phyloP scores from a whole-genome alignment of 73 alveolate species.

The Tetrahymena thermophila region DNA sequence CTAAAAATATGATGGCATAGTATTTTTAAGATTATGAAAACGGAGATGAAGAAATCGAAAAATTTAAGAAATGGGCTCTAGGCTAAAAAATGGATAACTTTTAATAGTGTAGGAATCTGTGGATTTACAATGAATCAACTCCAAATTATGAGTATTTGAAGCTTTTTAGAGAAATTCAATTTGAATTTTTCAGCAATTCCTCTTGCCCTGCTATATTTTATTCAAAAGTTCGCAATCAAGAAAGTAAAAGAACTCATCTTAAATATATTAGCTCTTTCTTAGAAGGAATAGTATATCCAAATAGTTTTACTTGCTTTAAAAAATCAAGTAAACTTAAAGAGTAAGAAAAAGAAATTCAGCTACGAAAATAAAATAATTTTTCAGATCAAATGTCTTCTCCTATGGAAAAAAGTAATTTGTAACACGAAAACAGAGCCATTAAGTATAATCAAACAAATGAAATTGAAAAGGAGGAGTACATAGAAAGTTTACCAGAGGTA shows the following conservation, averaged over 20 bases:
- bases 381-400: neutral
- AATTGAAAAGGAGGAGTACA: neutral
- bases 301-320: neutral
- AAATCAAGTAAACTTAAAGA: neutral
- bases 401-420: neutral
- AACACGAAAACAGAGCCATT: neutral
- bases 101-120: neutral
- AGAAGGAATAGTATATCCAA: neutral
- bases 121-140: neutral
- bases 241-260: neutral
- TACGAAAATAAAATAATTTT: too few relatives aligned
- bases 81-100: neutral
- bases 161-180: neutral
- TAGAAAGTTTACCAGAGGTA: too few relatives aligned
- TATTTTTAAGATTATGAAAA: neutral
- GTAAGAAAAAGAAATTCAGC: neutral
- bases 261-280: neutral
- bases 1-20: neutral
- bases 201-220: neutral
- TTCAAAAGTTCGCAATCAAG: neutral
- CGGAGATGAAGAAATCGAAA: neutral
- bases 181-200: neutral
- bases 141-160: neutral
- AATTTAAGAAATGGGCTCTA: neutral
- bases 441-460: too few relatives aligned